A percentile compares a stretch with the other conserved stretches of the same genome.
phyloP scores from a whole-genome alignment of 2,329 filamentous ascomycete genomes.

The Ophiostoma sp. region DNA sequence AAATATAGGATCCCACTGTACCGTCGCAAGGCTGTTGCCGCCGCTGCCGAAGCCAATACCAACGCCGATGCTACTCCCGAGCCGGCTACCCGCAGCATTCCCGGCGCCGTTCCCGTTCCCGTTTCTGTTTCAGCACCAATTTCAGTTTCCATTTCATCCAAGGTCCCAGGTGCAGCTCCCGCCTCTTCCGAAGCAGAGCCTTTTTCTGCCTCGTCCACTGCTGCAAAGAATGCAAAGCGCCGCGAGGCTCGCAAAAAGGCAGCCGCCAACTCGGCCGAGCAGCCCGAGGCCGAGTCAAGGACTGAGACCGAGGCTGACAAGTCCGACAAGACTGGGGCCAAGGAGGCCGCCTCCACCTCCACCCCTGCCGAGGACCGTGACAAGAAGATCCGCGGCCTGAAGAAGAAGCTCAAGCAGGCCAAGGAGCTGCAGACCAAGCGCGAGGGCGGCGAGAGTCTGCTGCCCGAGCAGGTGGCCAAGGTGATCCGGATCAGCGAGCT shows the following conservation, averaged over 20 bases:
- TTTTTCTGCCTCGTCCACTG: background rate
- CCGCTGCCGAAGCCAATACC: constrained; percentile 41
- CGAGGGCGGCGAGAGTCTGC: constrained; percentile 71
- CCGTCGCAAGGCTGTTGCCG: constrained; percentile 75
- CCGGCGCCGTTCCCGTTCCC: background rate
- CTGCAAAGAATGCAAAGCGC: constrained; percentile 74
- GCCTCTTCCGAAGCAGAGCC: background rate
- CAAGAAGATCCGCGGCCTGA: constrained; percentile 86
- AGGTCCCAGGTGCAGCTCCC: constrained; percentile 6
- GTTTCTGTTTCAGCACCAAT: background rate
- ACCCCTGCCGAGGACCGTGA: constrained; percentile 60
- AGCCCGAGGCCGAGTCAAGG: background rate
- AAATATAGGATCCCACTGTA: constrained; percentile 61
- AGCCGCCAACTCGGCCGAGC: constrained; percentile 10
- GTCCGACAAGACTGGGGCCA: background rate
- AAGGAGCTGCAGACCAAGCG: constrained; percentile 88
- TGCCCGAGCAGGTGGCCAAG: constrained; percentile 95
- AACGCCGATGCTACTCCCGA: background rate
- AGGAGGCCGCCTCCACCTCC: background rate
- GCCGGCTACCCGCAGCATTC: background rate
- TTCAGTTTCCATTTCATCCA: background rate
- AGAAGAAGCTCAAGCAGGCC: constrained; percentile 93
- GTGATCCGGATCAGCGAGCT: constrained; percentile 96
- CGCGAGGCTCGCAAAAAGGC: constrained; percentile 55
- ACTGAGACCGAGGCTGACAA: background rate